Base-by-base conservation (phyloP, 2,329 filamentous ascomycete genomes). In the Trichoderma brevicompactum region DNA sequence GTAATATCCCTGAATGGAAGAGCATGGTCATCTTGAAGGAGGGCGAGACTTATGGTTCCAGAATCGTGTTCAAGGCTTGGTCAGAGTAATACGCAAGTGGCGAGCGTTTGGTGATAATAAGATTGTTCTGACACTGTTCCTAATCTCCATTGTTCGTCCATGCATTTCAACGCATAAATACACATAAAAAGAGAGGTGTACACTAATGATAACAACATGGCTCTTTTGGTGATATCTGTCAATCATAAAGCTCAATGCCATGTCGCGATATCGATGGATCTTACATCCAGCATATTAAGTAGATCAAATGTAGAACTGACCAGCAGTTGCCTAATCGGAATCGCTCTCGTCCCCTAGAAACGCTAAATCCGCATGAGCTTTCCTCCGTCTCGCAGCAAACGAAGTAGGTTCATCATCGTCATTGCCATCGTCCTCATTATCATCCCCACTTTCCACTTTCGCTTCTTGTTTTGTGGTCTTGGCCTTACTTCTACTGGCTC, bases 21-120 rank as follows among this genome's bases (percentile, higher is more conserved):
- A 80, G 80, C 60, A 92, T 92, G 87, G 88, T 92, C 67, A 69
- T 95, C 34, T 79, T 98, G 68, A 94, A 91, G 83, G 94, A 90
- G 81, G 94, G 94, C 0, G 83, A 94, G 75, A 87, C 86, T 67
- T 98, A 92, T 76, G 94, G 94, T 1, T 87, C 87, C 68, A 87
- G 88, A 69, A 92, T 90, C 70, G 88, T 96, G 68, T 98, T 97
- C 80, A 88, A 87, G 74, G 92, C 87, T 0, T 98, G 94, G 94
- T 87, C 89, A 76, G 88, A 87, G 68, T 87, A 79, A 69, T 50
- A 19, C 28, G 40, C 43, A 32, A 50, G 49, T 23, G 58, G n/a
- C 15, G n/a, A 43, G 46, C 40, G 38, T 36, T 23, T 56, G 23
- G 32, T 38, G 46, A 63, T 44, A 17, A 60, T 49, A 28, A 43